Conservation (phyloP, 2,329 filamentous ascomycete species). For the Hymenoscyphus occultus region DNA sequence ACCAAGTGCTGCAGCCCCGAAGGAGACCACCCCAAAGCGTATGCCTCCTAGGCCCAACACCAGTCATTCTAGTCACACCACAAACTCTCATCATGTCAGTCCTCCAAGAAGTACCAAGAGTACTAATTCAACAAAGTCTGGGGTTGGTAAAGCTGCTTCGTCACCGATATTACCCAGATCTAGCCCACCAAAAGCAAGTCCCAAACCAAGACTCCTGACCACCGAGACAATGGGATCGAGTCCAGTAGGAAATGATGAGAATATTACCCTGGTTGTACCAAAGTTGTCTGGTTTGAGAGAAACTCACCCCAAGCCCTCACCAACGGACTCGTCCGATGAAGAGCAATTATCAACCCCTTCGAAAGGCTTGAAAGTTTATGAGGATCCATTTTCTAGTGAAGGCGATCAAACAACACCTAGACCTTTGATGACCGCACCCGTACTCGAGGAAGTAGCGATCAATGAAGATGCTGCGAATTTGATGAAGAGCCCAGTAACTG, state of each 20-base stretch:
- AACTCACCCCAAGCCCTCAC: conserved; percentile 29
- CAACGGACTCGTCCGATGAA: conserved; percentile 43
- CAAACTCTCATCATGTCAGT: conserved; percentile 38
- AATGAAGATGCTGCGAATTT: conserved; percentile 48
- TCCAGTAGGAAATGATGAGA: conserved; percentile 50
- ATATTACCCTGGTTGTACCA: conserved; percentile 53
- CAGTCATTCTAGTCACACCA: conserved; percentile 37
- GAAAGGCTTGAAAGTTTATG: conserved; percentile 51
- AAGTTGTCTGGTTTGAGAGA: conserved; percentile 41
- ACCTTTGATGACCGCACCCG: conserved; percentile 45
- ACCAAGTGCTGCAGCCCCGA: conserved; percentile 43
- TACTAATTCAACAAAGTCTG: conserved; percentile 34
- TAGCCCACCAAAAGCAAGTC: conserved; percentile 18
- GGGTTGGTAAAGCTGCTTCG: conserved; percentile 25
- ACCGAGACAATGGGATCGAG: conserved; percentile 33
- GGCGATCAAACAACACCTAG: conserved; percentile 47
- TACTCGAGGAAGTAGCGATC: conserved; percentile 58
- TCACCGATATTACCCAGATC: conserved; percentile 20
- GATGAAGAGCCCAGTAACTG: conserved; percentile 22
- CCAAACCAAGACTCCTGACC: conserved; percentile 21
- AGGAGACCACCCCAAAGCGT: conserved; percentile 40
- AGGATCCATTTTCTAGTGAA: conserved; percentile 54
- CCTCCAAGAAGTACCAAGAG: conserved; percentile 32
- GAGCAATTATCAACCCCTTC: conserved; percentile 29
- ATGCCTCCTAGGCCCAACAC: conserved; percentile 34